Base-by-base conservation (phyloP, 805 yeast genomes). In the Saccharomycopsis selenospora region DNA sequence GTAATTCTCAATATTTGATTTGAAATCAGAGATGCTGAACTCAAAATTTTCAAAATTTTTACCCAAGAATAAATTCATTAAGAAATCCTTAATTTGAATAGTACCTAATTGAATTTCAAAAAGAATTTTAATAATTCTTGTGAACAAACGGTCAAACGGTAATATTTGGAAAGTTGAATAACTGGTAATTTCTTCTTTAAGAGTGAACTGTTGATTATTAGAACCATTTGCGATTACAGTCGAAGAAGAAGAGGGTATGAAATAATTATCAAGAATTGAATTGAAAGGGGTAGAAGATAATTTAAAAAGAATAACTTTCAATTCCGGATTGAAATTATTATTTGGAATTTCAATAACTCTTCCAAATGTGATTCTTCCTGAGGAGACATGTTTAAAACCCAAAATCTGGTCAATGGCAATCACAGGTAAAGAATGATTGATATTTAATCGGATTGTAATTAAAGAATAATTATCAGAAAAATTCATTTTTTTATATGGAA, bases 1-100 rank as follows among this genome's bases (percentile, higher is more conserved):
- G 11, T 41, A 8, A 24, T 40, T 47, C 23, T 41, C 23, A 25
- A 17, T 20, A 22, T 45, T 38, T 4, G 36, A 17, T 26, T 45
- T 50, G 30, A 48, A 45, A 17, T 47, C 36, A 3, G 51, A 42
- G n/a, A 51, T 25, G 40, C 43, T 53, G 42, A 53, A 53, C 40
- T 53, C 56, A 40, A 53, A 53, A 41, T 53, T 53, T n/a, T 53
- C 56, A 44, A 53, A 53, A 13, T 53, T 50, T 42, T 46, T 53
- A 6, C 56, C 56, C 25, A 53, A 30, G 5, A 53, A 26, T 14
- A 53, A 10, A 33, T 50, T 51, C 50, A 48, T 45, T 14, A 53
- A 36, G 33, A 41, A 53, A 11, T 45, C 43, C 17, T 48, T 40
- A 11, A 53, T n/a, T 28, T 44, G 14, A 27, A 43, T 45, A 22